Evolutionary conservation across 306 rosid species (phyloP).

Genomic region (Medicago truncatula): DNA sequence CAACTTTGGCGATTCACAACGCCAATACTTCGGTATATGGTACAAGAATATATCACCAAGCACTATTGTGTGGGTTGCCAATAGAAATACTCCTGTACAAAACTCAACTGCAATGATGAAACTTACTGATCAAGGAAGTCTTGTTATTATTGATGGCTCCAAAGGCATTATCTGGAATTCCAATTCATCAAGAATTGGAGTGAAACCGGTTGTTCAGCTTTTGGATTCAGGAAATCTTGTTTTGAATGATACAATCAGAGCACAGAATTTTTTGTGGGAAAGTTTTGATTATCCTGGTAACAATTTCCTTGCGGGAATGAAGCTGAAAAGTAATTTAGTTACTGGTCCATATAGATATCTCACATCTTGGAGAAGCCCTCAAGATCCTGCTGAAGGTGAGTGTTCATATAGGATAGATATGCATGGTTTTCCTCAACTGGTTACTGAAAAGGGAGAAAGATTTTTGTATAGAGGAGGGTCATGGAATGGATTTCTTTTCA

Average conservation of each 20-base stretch:
- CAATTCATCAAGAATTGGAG: conserved; percentile 21
- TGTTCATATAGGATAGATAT: conserved; percentile 23
- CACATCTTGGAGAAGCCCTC: conserved; percentile 35
- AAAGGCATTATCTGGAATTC: conserved; percentile 37
- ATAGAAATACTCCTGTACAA: conserved; percentile 22
- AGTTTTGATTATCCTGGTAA: conserved; percentile 48
- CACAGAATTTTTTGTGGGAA: conserved; percentile 40
- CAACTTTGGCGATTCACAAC: neutral
- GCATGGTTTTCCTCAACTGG: conserved; percentile 39
- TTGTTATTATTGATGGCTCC: conserved; percentile 36
- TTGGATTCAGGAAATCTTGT: conserved; percentile 45
- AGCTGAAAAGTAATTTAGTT: conserved; percentile 8
- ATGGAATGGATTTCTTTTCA: conserved; percentile 46
- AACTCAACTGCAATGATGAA: conserved; percentile 1
- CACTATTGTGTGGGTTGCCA: neutral
- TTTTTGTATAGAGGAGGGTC: conserved; percentile 23
- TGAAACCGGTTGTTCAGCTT: conserved; percentile 6
- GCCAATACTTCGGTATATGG: neutral
- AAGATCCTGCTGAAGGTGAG: conserved; percentile 37
- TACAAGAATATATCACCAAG: neutral
- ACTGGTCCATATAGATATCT: conserved; percentile 35
- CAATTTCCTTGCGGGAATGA: conserved; percentile 40
- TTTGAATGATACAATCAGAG: neutral
- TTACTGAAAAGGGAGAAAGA: neutral
- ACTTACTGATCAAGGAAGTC: conserved; percentile 36